phyloP scores from a whole-genome alignment of 1,284 basidiomycete species.

The Cryptococcus sp. region DNA sequence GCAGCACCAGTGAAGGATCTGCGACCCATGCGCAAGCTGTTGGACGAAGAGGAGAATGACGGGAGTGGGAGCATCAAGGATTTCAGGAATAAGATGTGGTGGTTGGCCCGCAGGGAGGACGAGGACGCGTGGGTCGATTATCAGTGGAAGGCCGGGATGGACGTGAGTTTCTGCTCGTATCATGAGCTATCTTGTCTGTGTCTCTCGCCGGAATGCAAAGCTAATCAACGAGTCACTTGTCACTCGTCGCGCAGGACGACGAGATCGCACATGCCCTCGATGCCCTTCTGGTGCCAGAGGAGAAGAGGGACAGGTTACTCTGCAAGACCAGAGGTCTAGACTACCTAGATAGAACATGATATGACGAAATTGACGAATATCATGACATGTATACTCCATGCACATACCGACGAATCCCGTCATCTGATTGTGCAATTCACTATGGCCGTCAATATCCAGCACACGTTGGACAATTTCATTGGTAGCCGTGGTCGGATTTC shows the following conservation, averaged over 20 bases:
- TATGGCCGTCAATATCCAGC: no score
- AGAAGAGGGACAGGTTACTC: constrained; percentile 35
- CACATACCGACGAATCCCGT: no score
- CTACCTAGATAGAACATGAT: constrained; percentile 33
- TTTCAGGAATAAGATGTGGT: constrained; percentile 52
- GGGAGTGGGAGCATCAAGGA: constrained; percentile 50
- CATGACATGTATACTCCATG: no score
- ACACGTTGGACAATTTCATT: no score
- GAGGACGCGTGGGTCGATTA: constrained; percentile 50
- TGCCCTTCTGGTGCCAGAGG: constrained; percentile 35
- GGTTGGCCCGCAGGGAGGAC: constrained; percentile 37
- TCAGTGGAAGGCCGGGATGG: constrained; percentile 41
- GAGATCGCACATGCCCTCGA: constrained; percentile 33
- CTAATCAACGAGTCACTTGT: not conserved
- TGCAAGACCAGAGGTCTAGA: constrained; percentile 44
- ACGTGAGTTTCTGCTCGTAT: constrained; percentile 16
- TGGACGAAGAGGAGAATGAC: constrained; percentile 47
- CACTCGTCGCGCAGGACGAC: constrained; percentile 23
- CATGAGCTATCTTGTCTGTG: not conserved
- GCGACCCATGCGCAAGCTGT: constrained; percentile 8
- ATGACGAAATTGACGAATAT: no score
- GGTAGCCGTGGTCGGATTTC: no score
- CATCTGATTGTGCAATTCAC: no score
- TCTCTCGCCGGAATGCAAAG: not conserved
- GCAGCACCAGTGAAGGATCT: constrained; percentile 15